These are phyloP conservation scores for Pseudonitzschia multiseries DNA, from an alignment of 108 stramenopile species.

Conservation along the genomic window DNA sequence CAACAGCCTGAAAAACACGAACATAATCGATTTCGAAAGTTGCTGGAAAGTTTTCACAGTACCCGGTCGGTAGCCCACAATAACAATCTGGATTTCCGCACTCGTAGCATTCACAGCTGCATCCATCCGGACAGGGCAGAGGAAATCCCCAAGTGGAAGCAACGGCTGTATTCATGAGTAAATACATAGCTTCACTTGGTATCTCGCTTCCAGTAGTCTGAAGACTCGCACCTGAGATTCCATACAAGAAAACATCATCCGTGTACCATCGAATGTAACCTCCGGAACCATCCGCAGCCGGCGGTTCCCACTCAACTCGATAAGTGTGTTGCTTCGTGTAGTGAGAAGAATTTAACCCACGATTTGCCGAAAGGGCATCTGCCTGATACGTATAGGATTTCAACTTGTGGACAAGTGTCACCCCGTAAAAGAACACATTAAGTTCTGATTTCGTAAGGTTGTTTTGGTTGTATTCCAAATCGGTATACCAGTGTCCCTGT, in stretches of 20 bases:
- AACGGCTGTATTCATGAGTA: constrained; percentile 87
- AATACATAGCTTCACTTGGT: constrained; percentile 88
- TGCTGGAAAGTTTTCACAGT: constrained; percentile 89
- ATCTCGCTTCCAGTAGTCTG: constrained; percentile 74
- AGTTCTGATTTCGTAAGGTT: constrained; percentile 62
- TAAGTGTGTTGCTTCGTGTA: constrained; percentile 72
- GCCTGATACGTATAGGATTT: constrained; percentile 79
- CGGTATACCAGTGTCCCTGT: constrained; percentile 83
- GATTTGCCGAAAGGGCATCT: constrained; percentile 86
- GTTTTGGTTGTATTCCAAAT: constrained; percentile 65
- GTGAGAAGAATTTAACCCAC: constrained; percentile 55
- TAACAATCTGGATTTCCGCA: constrained; percentile 85
- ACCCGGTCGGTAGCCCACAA: constrained; percentile 82
- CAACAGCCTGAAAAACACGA: constrained; percentile 80
- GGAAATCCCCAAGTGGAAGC: constrained; percentile 87
- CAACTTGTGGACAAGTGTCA: constrained; percentile 70
- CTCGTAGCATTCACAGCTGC: constrained; percentile 75
- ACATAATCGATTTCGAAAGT: constrained; percentile 88
- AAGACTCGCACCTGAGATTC: constrained; percentile 59
- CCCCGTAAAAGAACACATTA: constrained; percentile 91
- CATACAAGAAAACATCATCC: constrained; percentile 67
- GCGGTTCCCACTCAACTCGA: constrained; percentile 88
- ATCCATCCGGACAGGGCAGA: constrained; percentile 75
- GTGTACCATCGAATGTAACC: constrained; percentile 82
- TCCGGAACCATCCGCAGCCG: constrained; percentile 57